Evolutionary conservation across 805 yeast species (phyloP), one percentile per base, ranked within the genome.

Genomic region (Yamadazyma sp.): DNA sequence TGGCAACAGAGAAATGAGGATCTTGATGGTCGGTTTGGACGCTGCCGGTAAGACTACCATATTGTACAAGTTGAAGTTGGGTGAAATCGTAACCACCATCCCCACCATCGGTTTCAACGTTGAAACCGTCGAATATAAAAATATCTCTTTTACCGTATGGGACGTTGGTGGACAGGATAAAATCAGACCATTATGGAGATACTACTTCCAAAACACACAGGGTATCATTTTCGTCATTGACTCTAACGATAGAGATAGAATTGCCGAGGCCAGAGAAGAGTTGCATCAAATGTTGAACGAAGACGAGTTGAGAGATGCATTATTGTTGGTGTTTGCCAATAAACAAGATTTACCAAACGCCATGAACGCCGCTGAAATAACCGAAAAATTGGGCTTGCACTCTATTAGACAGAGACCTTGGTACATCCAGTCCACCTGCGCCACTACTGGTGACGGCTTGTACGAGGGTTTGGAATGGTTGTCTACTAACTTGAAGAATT

Each of bases 141-240:
- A 89, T 82, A 87, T 89, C 68, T 84, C 95, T 29, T 89, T 89
- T 74, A 88, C 96, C 44, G 96, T 89, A 49, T 89, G 97, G 98
- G 98, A 91, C 80, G 96, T 90, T 55, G 98, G 98, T 84, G 98
- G 98, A 80, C 98, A 91, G 77, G 96, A 89, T 71, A 90, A 90
- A 74, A 91, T 91, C 62, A 86, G 98, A 75, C 96, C 98, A 44
- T 76, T 91, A 69, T 91, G 98, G 98, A 85, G 97, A 80, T 95
- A 91, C 72, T 91, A 91, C 70, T 91, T 82, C 86, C 96, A 91
- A 73, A 91, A 91, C 79, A 89, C 97, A 46, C 97, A 91, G 71
- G 97, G 97, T 75, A 87, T 91, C 63, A 90, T 91, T 66, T 91
- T 90, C 64, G 98, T 91, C 48, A 96, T 91, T 55, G 98, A 91